Percentiles rank a stretch among this genome's conserved stretches.
Conservation (phyloP, 805 yeast species). For the Dipodascopsis uninucleata region DNA sequence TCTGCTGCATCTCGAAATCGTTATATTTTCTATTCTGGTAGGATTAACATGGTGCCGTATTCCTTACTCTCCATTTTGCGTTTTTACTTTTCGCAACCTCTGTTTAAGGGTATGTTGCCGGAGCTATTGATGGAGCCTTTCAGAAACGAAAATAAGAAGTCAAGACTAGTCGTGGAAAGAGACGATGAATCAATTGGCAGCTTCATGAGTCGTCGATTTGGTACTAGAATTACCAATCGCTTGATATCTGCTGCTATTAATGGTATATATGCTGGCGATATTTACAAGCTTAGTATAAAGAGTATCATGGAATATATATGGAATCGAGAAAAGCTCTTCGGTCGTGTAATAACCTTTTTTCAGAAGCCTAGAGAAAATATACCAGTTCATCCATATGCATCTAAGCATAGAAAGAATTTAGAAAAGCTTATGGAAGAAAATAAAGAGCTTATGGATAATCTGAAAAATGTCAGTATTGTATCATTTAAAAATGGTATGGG, state of each 20-base stretch:
- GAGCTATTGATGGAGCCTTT: conserved; percentile 25
- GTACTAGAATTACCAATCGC: conserved; percentile 49
- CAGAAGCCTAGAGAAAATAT: neutral
- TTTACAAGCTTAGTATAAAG: conserved; percentile 53
- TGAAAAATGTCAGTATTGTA: conserved; percentile 14
- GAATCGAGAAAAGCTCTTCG: conserved; percentile 13
- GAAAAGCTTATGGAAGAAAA: conserved; percentile 35
- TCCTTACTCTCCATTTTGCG: conserved; percentile 8
- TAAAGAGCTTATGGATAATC: conserved; percentile 7
- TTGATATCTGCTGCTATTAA: conserved; percentile 77
- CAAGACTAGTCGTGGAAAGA: neutral
- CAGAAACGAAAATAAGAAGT: conserved; percentile 1
- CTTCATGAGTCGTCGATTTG: conserved; percentile 69
- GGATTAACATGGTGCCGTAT: conserved; percentile 32
- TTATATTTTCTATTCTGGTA: conserved; percentile 18
- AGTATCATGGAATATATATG: conserved; percentile 15
- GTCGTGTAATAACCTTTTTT: conserved; percentile 13
- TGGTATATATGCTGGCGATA: conserved; percentile 91
- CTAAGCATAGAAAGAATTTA: neutral
- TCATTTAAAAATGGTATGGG: conserved; percentile 21
- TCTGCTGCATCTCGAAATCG: conserved; percentile 50
- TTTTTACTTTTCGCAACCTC: conserved; percentile 27
- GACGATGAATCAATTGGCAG: conserved; percentile 69
- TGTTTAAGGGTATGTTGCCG: conserved; percentile 41
- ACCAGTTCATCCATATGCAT: neutral